A percentile compares a stretch with the other conserved stretches of the same genome.
Evolutionary conservation across 192 early-diverging fungal genomes (phyloP).

Genomic region (Gaertneriomyces sp.): DNA sequence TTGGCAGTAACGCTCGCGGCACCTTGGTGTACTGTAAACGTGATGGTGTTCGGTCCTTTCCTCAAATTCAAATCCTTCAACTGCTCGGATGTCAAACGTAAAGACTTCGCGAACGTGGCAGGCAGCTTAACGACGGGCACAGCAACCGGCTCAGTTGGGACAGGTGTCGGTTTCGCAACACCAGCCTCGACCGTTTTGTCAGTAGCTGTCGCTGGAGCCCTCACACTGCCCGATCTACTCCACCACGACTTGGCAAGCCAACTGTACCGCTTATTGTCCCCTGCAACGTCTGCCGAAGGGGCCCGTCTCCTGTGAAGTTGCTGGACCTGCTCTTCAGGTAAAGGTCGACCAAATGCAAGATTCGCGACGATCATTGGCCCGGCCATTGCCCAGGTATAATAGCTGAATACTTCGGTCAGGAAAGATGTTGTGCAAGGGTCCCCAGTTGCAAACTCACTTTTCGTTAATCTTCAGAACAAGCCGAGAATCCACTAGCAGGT

Average conservation of each 20-base stretch:
- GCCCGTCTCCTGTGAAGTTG: slow-evolving; percentile 3
- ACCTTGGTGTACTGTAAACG: slow-evolving; percentile 81
- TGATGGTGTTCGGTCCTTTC: slow-evolving; percentile 84
- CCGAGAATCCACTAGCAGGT: slow-evolving; percentile 48
- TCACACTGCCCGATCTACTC: slow-evolving; percentile 10
- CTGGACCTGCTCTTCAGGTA: slow-evolving; percentile 37
- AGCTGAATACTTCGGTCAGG: slow-evolving; percentile 24
- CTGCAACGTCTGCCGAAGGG: neutral
- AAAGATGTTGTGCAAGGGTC: neutral
- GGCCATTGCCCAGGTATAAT: slow-evolving; percentile 60
- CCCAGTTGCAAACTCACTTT: slow-evolving; percentile 26
- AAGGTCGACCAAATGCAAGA: slow-evolving; percentile 54
- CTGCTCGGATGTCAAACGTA: slow-evolving; percentile 90
- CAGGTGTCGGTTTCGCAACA: neutral
- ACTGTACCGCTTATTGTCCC: slow-evolving; percentile 27
- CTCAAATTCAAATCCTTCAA: slow-evolving; percentile 73
- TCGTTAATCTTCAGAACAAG: slow-evolving; percentile 56
- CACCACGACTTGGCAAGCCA: slow-evolving; percentile 36
- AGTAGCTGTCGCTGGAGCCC: neutral
- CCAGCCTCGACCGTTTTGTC: neutral
- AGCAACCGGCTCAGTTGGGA: slow-evolving; percentile 7
- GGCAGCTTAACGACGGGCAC: slow-evolving; percentile 12
- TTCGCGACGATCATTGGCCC: slow-evolving; percentile 59
- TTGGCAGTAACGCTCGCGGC: slow-evolving; percentile 77
- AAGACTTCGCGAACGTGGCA: slow-evolving; percentile 65